Conservation (phyloP, 2,329 filamentous ascomycete genomes). For the Trichoderma sp. region DNA sequence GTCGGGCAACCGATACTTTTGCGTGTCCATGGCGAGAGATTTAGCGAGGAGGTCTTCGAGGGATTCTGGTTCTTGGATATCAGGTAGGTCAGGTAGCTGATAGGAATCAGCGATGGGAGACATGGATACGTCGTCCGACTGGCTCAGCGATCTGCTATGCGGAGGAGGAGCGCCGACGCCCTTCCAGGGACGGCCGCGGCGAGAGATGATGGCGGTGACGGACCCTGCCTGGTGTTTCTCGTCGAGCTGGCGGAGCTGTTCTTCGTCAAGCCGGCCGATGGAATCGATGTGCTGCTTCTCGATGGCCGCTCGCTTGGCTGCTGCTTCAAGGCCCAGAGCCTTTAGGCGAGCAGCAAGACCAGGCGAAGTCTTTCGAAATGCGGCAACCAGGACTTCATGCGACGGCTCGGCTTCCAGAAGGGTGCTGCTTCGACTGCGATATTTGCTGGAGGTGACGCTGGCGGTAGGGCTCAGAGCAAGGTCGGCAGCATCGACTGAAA, state of each 20-base stretch:
- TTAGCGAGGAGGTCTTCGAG: not conserved
- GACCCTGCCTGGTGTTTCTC: constrained; percentile 65
- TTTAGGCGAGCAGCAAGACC: constrained; percentile 68
- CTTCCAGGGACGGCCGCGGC: constrained; percentile 74
- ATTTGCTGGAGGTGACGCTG: constrained; percentile 7
- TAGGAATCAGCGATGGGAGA: constrained; percentile 40
- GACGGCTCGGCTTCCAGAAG: constrained; percentile 31
- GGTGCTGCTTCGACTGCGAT: constrained; percentile 26
- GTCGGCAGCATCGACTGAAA: constrained; percentile 3
- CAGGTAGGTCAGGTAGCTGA: constrained; percentile 55
- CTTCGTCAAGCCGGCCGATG: constrained; percentile 71
- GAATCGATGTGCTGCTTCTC: constrained; percentile 45
- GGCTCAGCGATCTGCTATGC: constrained; percentile 28
- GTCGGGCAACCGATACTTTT: constrained; percentile 76
- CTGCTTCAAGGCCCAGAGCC: constrained; percentile 62
- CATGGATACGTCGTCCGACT: constrained; percentile 34
- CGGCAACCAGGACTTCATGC: constrained; percentile 37
- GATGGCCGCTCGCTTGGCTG: constrained; percentile 41
- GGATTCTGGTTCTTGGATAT: constrained; percentile 55
- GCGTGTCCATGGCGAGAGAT: constrained; percentile 65
- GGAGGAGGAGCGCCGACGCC: constrained; percentile 54
- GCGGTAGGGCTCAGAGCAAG: constrained; percentile 6
- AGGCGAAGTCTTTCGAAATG: constrained; percentile 62
- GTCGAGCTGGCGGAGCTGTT: constrained; percentile 71
- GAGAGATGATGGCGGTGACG: constrained; percentile 55